phyloP scores from a whole-genome alignment of 2,329 filamentous ascomycete species.

The Amesomyces nigricolor region DNA sequence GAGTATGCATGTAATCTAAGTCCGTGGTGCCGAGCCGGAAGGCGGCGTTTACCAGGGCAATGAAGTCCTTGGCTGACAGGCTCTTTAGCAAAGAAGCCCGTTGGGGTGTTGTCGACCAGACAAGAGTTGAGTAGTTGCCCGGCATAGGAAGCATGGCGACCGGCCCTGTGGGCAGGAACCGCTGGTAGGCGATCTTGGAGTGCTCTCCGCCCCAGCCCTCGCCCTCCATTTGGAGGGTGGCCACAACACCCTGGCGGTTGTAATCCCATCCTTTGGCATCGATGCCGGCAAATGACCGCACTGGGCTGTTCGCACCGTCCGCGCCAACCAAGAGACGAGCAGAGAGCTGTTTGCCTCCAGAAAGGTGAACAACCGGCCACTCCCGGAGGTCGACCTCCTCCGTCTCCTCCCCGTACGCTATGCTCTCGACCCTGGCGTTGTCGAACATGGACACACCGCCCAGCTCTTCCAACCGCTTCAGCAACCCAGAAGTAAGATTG shows the following conservation, averaged over 20 bases:
- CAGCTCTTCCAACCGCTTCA: conserved; percentile 65
- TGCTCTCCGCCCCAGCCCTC: conserved; percentile 49
- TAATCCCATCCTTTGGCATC: conserved; percentile 90
- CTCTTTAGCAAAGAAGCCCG: conserved; percentile 75
- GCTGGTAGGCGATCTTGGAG: conserved; percentile 79
- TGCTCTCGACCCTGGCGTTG: conserved; percentile 71
- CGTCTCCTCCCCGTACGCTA: conserved; percentile 64
- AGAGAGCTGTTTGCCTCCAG: conserved; percentile 60
- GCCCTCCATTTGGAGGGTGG: conserved; percentile 70
- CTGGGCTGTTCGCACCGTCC: conserved; percentile 91
- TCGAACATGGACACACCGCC: conserved; percentile 67
- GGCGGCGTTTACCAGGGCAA: conserved; percentile 85
- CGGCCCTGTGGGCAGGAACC: conserved; percentile 88
- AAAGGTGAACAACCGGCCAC: conserved; percentile 80
- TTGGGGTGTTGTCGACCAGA: conserved; percentile 87
- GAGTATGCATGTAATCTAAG: conserved; percentile 73
- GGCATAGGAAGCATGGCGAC: conserved; percentile 88
- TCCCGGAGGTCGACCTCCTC: conserved; percentile 70
- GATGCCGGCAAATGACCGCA: conserved; percentile 84
- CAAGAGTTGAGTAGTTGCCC: conserved; percentile 73
- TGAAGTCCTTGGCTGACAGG: conserved; percentile 66
- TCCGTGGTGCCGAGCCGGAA: conserved; percentile 79
- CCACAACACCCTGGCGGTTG: conserved; percentile 81
- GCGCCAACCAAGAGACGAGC: conserved; percentile 86
- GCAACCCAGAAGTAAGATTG: conserved; percentile 75